Conservation (phyloP, 2,329 filamentous ascomycete species). For the Fonsecaea pedrosoi region DNA sequence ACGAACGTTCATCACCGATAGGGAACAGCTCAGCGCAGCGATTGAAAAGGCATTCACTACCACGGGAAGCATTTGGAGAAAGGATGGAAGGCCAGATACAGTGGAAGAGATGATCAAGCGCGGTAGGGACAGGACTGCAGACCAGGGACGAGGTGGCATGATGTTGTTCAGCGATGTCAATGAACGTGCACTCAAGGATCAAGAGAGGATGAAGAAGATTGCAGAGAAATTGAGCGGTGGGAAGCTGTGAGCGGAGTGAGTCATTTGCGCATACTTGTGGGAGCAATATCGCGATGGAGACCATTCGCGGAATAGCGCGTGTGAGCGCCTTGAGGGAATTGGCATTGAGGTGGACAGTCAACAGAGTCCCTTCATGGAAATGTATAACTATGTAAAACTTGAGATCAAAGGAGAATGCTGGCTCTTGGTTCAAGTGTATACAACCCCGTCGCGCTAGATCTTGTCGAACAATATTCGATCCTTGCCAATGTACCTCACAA, state of each 20-base stretch:
- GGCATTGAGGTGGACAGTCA: not conserved
- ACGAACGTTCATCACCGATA: constrained; percentile 81
- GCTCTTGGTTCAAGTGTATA: not conserved
- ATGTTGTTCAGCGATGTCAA: constrained; percentile 40
- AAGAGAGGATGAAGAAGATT: constrained; percentile 67
- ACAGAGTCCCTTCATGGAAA: not conserved
- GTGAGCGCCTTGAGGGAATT: not conserved
- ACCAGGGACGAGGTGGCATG: constrained; percentile 29
- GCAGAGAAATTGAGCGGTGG: constrained; percentile 72
- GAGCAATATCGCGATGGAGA: not conserved
- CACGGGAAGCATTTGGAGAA: constrained; percentile 61
- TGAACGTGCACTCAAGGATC: constrained; percentile 46
- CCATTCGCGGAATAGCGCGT: not conserved
- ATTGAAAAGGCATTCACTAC: constrained; percentile 78
- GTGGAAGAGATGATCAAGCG: constrained; percentile 53
- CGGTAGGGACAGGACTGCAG: constrained; percentile 26
- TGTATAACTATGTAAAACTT: not conserved
- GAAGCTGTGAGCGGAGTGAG: constrained; percentile 54
- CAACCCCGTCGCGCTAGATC: not conserved
- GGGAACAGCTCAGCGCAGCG: constrained; percentile 74
- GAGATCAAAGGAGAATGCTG: not conserved
- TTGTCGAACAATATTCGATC: not conserved
- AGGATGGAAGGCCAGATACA: constrained; percentile 55
- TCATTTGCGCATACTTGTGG: not conserved
- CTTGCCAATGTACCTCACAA: not conserved